Evolutionary conservation across 108 stramenopile genomes (phyloP).

Genomic region (Cyclotella baltica): DNA sequence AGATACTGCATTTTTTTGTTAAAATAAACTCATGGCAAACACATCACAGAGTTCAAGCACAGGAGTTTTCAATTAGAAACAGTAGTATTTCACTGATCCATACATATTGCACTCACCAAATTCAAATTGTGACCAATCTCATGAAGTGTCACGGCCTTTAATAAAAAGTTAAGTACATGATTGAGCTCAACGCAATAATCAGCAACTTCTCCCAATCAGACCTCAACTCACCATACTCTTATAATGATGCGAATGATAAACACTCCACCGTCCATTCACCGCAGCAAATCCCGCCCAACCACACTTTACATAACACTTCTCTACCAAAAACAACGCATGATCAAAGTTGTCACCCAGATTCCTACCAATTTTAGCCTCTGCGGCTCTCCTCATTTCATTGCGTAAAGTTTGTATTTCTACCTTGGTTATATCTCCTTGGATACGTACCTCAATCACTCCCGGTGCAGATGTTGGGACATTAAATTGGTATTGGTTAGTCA

Average conservation of each 20-base stretch:
- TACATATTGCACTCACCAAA: conserved; percentile 3
- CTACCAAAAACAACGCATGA: conserved; percentile 31
- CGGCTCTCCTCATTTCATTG: conserved; percentile 15
- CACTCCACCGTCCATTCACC: conserved; percentile 17
- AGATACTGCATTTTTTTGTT: too few relatives aligned
- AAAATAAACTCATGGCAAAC: too few relatives aligned
- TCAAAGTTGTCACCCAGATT: conserved; percentile 20
- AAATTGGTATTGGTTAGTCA: conserved; percentile 6
- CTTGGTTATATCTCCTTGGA: not conserved
- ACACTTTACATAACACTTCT: conserved; percentile 34
- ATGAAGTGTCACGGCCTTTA: conserved; percentile 1
- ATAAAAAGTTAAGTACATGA: not conserved
- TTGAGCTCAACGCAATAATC: not conserved
- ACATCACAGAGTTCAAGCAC: too few relatives aligned
- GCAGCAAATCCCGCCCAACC: conserved; percentile 44
- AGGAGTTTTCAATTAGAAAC: too few relatives aligned
- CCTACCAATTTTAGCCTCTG: conserved; percentile 17
- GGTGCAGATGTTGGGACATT: conserved; percentile 6
- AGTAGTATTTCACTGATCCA: not conserved
- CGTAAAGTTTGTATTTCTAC: not conserved
- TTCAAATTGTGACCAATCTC: conserved; percentile 27
- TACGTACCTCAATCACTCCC: conserved; percentile 14
- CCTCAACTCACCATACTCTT: conserved; percentile 13
- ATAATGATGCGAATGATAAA: conserved; percentile 33
- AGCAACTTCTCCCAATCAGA: conserved; percentile 20